Percentiles rank a stretch among this genome's conserved stretches.
Conservation (phyloP, 2,329 filamentous ascomycete species). For the Thielaviopsis populi region DNA sequence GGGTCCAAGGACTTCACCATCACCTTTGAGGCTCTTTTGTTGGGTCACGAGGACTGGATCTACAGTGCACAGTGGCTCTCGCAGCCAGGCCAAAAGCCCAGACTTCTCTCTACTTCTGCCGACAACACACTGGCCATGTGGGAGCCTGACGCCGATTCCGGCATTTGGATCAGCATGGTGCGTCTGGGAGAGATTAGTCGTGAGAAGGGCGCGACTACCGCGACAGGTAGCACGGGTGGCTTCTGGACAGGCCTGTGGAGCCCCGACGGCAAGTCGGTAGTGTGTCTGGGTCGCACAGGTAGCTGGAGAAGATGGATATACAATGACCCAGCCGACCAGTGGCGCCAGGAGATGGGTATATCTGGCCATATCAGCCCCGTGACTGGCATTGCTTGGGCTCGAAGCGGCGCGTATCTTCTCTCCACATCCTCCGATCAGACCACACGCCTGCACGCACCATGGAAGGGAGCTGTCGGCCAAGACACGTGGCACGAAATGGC, state of each 20-base stretch:
- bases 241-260: conserved; percentile 96
- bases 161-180: conserved; percentile 78
- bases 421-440: conserved; percentile 90
- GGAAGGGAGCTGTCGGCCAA: conserved; percentile 36
- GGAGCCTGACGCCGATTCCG: conserved; percentile 69
- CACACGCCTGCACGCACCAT: conserved; percentile 69
- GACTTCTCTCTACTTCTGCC: conserved; percentile 77
- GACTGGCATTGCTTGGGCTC: conserved; percentile 71
- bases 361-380: conserved; percentile 74
- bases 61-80: conserved; percentile 67
- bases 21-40: conserved; percentile 82
- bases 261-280: conserved; percentile 52
- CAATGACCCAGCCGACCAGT: conserved; percentile 45
- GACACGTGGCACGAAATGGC: conserved; percentile 89
- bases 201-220: conserved; percentile 90
- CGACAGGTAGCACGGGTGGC: conserved; percentile 86
- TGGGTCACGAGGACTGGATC: conserved; percentile 97
- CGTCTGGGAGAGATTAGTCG: conserved; percentile 85
- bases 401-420: conserved; percentile 66
- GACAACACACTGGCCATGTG: conserved; percentile 92
- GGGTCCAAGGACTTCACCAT: conserved; percentile 53
- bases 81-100: conserved; percentile 35
- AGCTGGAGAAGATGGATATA: conserved; percentile 82
- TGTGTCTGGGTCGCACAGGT: conserved; percentile 76
- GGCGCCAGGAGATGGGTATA: conserved; percentile 62